Conservation (phyloP, 129 eudicot species). For the Pulicaria dysenterica region DNA sequence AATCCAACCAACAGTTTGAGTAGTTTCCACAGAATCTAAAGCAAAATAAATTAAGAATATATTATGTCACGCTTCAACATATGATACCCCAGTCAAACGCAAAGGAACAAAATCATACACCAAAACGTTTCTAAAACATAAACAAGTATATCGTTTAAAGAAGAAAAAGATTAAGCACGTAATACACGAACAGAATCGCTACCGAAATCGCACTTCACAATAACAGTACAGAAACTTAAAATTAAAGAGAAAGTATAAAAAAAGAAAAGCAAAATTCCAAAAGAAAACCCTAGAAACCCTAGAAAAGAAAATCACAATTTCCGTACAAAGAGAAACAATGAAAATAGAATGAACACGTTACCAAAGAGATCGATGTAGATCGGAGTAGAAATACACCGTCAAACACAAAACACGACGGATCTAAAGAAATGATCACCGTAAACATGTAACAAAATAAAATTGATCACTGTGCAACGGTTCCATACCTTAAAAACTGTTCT, state of each 20-base stretch:
- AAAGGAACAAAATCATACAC: conserved; percentile 1
- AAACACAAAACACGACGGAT: conserved; percentile 14
- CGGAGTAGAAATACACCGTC: conserved; percentile 21
- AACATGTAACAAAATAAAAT: conserved; percentile 13
- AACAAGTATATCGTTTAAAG: conserved; percentile 12
- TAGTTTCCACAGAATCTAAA: background rate
- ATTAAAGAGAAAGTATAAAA: background rate
- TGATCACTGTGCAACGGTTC: background rate
- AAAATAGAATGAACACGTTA: conserved; percentile 9
- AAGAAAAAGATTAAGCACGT: too few relatives aligned
- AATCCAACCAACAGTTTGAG: background rate
- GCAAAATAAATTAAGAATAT: background rate
- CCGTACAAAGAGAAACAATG: conserved; percentile 1
- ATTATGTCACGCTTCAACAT: conserved; percentile 9
- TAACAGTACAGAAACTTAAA: conserved; percentile 14
- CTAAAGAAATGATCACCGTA: conserved; percentile 18
- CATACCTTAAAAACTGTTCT: conserved; percentile 4
- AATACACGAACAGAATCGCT: conserved; percentile 1
- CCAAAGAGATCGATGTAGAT: conserved; percentile 20
- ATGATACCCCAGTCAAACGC: background rate
- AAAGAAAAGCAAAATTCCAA: background rate
- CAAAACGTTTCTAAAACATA: conserved; percentile 8
- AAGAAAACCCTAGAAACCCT: conserved; percentile 29
- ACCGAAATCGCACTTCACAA: conserved; percentile 12
- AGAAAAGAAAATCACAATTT: background rate